Evolutionary conservation across 164 flowering plant genomes (phyloP), one percentile per base, ranked within the genome.

Genomic region (Dillenia turbinata): DNA sequence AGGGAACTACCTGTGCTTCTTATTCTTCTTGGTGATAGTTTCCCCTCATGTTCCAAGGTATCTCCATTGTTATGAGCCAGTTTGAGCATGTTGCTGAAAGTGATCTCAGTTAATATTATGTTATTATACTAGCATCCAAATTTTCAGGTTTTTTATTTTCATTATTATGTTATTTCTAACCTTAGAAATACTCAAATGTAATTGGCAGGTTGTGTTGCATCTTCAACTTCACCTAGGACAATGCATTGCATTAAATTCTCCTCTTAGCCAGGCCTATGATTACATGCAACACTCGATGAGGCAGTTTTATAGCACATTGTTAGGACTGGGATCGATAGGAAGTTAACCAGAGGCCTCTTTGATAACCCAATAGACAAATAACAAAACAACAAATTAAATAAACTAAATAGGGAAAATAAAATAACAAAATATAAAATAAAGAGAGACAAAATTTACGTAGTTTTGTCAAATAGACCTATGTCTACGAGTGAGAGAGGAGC

Each of bases 191-290:
- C 10, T 15, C 11, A 56, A 52, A 14, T 57, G 54, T 46, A 56
- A 12, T 55, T 60, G 69, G 65, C 78, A 94, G 97, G 85, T 66
- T 57, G 84, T 88, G 61, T 67, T 95, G 81, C 76, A 58, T 51
- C 84, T 92, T 80, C 79, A 52, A 61, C 88, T 89, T 70, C 81
- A 62, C 68, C 51, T 95, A 47, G 96, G 92, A 33, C 88, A 87
- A 61, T 60, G 61, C 77, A 79, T 81, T 69, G 64, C 61, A 3
- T n/a, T 78, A 55, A 73, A 72, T 68, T 55, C 87, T 68, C 22
- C 70, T 49, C 70, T 82, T 64, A 64, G 70, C n/a, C 51, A 50
- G 67, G 96, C 81, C 54, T 85, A 77, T 66, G 89, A 87, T 53
- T 75, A 69, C 61, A 61, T 80, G 64, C 97, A 88, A 56, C 12